These are phyloP conservation scores for Stenocarpella maydis DNA, from an alignment of 2,329 filamentous ascomycete genomes.

Conservation along the genomic window DNA sequence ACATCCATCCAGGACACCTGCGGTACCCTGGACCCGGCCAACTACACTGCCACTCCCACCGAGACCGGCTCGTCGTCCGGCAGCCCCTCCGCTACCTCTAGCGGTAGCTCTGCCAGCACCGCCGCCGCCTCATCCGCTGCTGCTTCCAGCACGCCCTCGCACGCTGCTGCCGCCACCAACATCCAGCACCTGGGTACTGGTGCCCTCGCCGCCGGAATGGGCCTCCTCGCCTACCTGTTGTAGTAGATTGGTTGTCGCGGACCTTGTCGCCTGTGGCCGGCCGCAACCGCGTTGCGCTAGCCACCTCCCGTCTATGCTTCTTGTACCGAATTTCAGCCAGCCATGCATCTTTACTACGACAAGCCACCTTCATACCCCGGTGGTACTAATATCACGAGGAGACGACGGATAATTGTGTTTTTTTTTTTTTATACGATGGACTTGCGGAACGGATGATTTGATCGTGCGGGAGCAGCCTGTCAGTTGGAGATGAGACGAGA, in stretches of 20 bases:
- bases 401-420: slow-evolving; percentile 35
- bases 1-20: slow-evolving; percentile 57
- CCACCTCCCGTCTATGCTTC: slow-evolving; percentile 33
- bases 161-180: slow-evolving; percentile 42
- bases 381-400: slow-evolving; percentile 35
- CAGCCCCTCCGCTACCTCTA: slow-evolving; percentile 29
- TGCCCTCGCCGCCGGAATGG: slow-evolving; percentile 58
- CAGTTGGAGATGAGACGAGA: slow-evolving; percentile 16
- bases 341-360: slow-evolving; percentile 32
- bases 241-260: slow-evolving; percentile 42
- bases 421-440: slow-evolving; percentile 27
- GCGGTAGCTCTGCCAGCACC: slow-evolving; percentile 28
- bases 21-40: slow-evolving; percentile 51
- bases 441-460: slow-evolving; percentile 27
- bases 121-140: slow-evolving; percentile 35
- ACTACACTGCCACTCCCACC: slow-evolving; percentile 39
- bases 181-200: slow-evolving; percentile 52
- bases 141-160: slow-evolving; percentile 37
- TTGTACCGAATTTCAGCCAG: slow-evolving; percentile 36
- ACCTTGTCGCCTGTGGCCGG: slow-evolving; percentile 1
- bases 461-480: slow-evolving; percentile 25
- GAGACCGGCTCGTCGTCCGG: slow-evolving; percentile 36
- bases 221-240: slow-evolving; percentile 61
- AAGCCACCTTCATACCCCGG: slow-evolving; percentile 32
- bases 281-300: slow-evolving; percentile 27